phyloP scores from a whole-genome alignment of 192 early-diverging fungal genomes.

The Glomus cerebriforme region DNA sequence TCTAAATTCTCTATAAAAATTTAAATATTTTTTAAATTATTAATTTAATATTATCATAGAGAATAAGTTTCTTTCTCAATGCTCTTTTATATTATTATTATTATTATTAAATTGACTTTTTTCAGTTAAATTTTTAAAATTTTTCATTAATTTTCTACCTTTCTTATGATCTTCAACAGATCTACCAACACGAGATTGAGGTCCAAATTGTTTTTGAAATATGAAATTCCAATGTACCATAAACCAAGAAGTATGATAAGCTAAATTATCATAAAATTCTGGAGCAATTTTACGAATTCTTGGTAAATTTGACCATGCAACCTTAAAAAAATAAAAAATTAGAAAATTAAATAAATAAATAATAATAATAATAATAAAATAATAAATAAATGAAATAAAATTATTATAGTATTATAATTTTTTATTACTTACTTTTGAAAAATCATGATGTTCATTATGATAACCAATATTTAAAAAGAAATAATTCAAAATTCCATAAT shows the following conservation, averaged over 20 bases:
- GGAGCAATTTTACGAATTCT: constrained; percentile 26
- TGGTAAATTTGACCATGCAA: constrained; percentile 69
- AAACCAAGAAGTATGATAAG: constrained; percentile 86
- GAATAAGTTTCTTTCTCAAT: too few relatives aligned
- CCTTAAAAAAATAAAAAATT: constrained; percentile 35
- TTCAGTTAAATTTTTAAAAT: constrained; percentile 33
- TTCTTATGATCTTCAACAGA: constrained; percentile 70
- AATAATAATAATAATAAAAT: neutral
- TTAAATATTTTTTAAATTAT: too few relatives aligned
- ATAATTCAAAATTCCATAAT: constrained; percentile 89
- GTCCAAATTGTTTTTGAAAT: constrained; percentile 67
- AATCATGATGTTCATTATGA: constrained; percentile 99
- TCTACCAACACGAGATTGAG: constrained; percentile 81
- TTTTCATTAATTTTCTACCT: constrained; percentile 66
- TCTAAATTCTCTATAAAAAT: too few relatives aligned
- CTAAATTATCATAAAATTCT: constrained; percentile 88
- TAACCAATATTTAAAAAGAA: constrained; percentile 95
- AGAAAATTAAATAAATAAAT: too few relatives aligned
- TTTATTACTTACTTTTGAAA: constrained; percentile 41
- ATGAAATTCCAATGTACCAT: constrained; percentile 85
- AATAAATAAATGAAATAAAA: neutral
- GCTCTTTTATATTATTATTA: too few relatives aligned
- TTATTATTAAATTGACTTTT: too few relatives aligned
- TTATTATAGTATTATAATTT: too few relatives aligned
- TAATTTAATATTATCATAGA: too few relatives aligned